These are phyloP conservation scores for Vaccinium macrocarpon DNA, from an alignment of 148 eudicot species.

Conservation along the genomic window DNA sequence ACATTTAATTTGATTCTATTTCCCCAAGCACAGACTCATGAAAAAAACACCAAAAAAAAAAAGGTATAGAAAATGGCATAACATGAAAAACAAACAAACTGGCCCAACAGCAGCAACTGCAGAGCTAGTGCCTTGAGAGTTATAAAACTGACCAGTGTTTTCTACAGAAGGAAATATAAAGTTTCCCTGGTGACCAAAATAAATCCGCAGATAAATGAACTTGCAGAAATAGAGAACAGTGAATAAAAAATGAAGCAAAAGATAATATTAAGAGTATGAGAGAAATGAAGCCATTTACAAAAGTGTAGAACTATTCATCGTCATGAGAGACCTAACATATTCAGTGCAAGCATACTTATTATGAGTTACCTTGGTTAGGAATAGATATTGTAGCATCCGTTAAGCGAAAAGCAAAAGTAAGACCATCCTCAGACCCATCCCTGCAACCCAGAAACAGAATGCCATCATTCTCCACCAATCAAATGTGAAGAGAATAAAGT, in stretches of 20 bases:
- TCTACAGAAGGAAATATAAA: neutral
- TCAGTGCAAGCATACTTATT: constrained; percentile 5
- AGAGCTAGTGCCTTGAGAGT: neutral
- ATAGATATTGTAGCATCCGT: constrained; percentile 71
- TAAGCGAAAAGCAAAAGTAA: constrained; percentile 92
- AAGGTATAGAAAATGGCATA: neutral
- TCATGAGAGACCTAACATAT: neutral
- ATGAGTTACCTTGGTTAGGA: constrained; percentile 76
- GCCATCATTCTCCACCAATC: neutral
- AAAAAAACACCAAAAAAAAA: neutral
- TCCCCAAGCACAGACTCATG: neutral
- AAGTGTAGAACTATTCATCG: neutral
- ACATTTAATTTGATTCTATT: neutral
- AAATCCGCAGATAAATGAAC: neutral
- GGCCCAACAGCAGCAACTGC: neutral
- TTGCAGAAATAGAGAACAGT: neutral
- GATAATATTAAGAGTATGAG: neutral
- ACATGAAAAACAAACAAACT: neutral
- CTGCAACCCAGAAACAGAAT: constrained; percentile 36
- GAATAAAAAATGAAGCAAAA: neutral
- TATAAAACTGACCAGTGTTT: neutral
- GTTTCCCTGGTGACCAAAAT: neutral
- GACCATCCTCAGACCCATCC: constrained; percentile 86
- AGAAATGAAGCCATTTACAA: neutral
- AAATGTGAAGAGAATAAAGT: neutral